Evolutionary conservation across 2,329 filamentous ascomycete genomes (phyloP), one percentile per base, ranked within the genome.

Genomic region (Achaetomium macrosporum): DNA sequence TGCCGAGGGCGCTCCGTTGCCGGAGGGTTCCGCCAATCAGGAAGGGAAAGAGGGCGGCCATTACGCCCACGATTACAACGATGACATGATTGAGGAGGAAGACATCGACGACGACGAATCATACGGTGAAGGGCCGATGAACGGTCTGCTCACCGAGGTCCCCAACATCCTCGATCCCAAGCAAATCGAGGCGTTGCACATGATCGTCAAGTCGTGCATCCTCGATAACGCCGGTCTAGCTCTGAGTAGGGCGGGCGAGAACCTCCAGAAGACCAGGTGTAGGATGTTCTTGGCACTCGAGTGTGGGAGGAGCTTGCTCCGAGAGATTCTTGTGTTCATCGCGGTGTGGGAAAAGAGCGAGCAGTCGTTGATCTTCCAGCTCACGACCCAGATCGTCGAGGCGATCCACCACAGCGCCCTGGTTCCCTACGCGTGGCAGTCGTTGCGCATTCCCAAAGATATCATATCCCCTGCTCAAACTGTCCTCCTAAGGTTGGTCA

Each of bases 121-220:
- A n/a, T 87, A 87, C 60, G 84, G 81, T 15, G 85, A 90, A 59
- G 88, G 88, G 3, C 86, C 88, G 19, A 78, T 88, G 65, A 87
- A 89, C 16, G 92, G 92, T 12, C 73, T 97, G 13, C 73, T 97
- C 51, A 96, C 92, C 0, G 92, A 97, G 67, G 90, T 97, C 12
- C 92, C 92, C 30, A 87, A 97, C 60, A 95, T 96, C 36, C 76
- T 97, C 30, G 91, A 95, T 41, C 92, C 92, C 0, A 91, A 90
- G 51, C 92, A 97, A 69, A 96, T 96, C 50, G 92, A 97, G 69
- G 91, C 93, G 6, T 73, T 97, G 49, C 92, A 95, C 51, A 96
- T 96, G 91, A 95, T 96, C 55, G 86, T 97, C 63, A 96, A 96
- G 74, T 91, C 89, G 13, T 95, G 91, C 57, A 95, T 97, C 49